Evolutionary conservation across 164 flowering plant species (phyloP).

Genomic region (Protea cynaroides): DNA sequence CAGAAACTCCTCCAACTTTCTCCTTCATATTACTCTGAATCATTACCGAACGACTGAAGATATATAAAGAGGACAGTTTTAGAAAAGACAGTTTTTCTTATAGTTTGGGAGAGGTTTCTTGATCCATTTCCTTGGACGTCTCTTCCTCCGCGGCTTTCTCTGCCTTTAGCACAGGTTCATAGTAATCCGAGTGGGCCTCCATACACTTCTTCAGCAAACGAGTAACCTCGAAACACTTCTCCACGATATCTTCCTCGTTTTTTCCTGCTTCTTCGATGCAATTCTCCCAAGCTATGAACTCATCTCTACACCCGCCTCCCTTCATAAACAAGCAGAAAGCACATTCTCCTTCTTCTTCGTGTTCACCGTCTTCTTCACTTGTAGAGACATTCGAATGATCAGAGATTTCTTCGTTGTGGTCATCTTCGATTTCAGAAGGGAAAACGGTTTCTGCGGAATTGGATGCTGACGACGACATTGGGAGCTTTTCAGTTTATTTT

Average conservation of each 20-base stretch:
- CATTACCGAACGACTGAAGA: not conserved
- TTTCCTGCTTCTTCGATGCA: conserved; percentile 71
- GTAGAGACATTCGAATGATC: conserved; percentile 8
- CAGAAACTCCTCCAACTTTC: not conserved
- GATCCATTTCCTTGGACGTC: conserved; percentile 42
- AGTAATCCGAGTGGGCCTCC: conserved; percentile 79
- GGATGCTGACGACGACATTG: not conserved
- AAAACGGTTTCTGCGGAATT: not conserved
- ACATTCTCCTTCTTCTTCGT: conserved; percentile 78
- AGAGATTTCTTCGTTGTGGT: not conserved
- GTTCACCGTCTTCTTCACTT: conserved; percentile 16
- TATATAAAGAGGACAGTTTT: not conserved
- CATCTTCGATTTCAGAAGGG: not conserved
- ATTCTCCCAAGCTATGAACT: conserved; percentile 72
- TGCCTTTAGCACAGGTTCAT: conserved; percentile 58
- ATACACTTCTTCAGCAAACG: conserved; percentile 63
- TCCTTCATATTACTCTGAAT: not conserved
- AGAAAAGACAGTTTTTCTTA: not conserved
- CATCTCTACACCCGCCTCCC: conserved; percentile 77
- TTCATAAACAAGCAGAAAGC: conserved; percentile 95
- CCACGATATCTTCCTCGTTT: conserved; percentile 59
- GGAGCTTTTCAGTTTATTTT: no score
- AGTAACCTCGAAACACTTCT: conserved; percentile 64
- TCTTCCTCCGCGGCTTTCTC: conserved; percentile 66
- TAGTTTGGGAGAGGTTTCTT: conserved; percentile 17